These are phyloP conservation scores for Penicillium sp. DNA, from an alignment of 2,329 filamentous ascomycete genomes.

Conservation along the genomic window DNA sequence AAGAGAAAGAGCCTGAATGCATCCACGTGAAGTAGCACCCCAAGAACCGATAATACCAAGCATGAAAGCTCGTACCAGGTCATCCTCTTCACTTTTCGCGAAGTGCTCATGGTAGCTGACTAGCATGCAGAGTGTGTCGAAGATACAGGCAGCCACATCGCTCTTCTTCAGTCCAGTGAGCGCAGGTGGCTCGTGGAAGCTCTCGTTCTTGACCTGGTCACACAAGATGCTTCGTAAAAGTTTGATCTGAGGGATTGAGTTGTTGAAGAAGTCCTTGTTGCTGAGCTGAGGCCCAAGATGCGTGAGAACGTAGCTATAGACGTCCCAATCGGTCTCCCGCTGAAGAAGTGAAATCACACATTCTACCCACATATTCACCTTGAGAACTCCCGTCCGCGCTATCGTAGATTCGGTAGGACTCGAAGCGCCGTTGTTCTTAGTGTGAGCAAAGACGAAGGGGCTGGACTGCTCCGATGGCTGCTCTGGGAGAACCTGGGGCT, in stretches of 20 bases:
- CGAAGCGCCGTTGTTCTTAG: conserved; percentile 37
- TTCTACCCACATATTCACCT: conserved; percentile 73
- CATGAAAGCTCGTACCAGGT: conserved; percentile 83
- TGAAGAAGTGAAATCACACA: conserved; percentile 72
- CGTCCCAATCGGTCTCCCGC: conserved; percentile 79
- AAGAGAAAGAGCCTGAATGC: conserved; percentile 91
- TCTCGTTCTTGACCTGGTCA: conserved; percentile 76
- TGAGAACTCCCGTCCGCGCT: conserved; percentile 52
- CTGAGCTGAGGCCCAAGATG: conserved; percentile 84
- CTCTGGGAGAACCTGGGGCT: conserved; percentile 56
- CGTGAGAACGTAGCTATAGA: conserved; percentile 86
- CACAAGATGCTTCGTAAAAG: conserved; percentile 75
- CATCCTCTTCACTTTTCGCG: conserved; percentile 81
- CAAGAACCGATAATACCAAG: conserved; percentile 74
- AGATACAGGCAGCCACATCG: conserved; percentile 85
- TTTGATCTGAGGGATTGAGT: conserved; percentile 72
- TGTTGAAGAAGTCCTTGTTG: conserved; percentile 83
- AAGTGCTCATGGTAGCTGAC: conserved; percentile 89
- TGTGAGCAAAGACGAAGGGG: conserved; percentile 53
- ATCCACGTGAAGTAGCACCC: conserved; percentile 86
- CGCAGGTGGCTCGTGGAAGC: conserved; percentile 77
- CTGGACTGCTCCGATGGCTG: conserved; percentile 53
- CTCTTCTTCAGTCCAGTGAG: conserved; percentile 80
- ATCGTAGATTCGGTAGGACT: conserved; percentile 26
- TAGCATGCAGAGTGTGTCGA: conserved; percentile 82